Percentiles rank a stretch among this genome's conserved stretches.
Conservation (phyloP, 2,329 filamentous ascomycete genomes). For the Xylaria digitata region DNA sequence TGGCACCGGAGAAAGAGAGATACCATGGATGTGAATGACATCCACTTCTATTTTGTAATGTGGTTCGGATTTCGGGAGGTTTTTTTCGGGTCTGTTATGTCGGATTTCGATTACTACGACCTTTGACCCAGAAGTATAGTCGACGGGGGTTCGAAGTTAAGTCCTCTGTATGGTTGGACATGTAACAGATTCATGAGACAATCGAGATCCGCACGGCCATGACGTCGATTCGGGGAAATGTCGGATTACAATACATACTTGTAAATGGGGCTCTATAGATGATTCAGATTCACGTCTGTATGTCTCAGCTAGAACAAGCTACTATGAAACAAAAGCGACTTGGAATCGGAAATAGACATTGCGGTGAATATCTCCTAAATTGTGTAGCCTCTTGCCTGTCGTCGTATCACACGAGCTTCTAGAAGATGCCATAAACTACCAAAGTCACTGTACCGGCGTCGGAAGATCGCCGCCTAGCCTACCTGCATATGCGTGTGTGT, state of each 20-base stretch:
- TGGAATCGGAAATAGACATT: neutral
- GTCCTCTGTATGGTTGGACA: neutral
- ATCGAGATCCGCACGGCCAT: neutral
- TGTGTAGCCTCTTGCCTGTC: neutral
- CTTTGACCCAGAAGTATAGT: neutral
- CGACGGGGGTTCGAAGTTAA: no score
- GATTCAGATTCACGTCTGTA: conserved; percentile 14
- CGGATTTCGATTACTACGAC: neutral
- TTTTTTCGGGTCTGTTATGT: neutral
- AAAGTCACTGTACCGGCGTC: no score
- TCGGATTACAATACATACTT: conserved; percentile 4
- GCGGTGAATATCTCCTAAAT: neutral
- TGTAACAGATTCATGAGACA: neutral
- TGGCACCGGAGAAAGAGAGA: conserved; percentile 17
- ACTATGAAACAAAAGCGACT: conserved; percentile 2
- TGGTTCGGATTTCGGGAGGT: no score
- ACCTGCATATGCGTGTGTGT: no score
- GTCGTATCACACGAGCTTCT: neutral
- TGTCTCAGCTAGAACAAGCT: conserved; percentile 11
- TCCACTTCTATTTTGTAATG: conserved; percentile 3
- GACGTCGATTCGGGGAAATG: neutral
- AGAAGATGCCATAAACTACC: neutral
- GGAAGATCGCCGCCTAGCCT: no score
- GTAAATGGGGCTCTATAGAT: conserved; percentile 1
- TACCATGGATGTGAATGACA: conserved; percentile 25